Base-by-base conservation (phyloP, 345 rosid genomes). In the Melastoma malabathricum region DNA sequence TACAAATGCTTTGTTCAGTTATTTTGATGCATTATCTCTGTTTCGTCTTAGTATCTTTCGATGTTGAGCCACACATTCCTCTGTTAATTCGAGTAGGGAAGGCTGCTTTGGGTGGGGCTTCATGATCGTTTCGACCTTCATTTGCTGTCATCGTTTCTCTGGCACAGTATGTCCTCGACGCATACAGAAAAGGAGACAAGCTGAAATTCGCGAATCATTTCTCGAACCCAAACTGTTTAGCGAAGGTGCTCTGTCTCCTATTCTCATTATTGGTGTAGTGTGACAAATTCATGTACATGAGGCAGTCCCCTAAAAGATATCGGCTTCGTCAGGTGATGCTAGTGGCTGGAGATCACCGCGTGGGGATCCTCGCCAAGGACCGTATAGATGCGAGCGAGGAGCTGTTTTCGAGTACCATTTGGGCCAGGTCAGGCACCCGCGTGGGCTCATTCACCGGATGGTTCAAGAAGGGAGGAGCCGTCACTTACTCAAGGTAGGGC, bases 331-430 rank as follows among this genome's bases (percentile, higher is more conserved):
- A 87, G 99, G 95, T 92, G 64, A 84, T 92, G 89, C 79, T 92
- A 73, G 99, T 92, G 65, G 95, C 94, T 3, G 99, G 99, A 72
- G 97, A 92, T 65, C 99, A 92, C 57, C 77, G 95, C 53, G 99
- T 87, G 0, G 99, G 99, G 14, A 92, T 92, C 17, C 87, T 92
- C 45, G 97, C 97, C 50, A 92, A 84, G 66, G 99, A 92, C 59
- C 80, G 67, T 20, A 92, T 92, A 10, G 94, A 92, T 60, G 89
- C 99, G 9, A 76, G 95, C 16, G 97, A 92, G 55, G 99, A 92
- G 76, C 82, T 92, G 6, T 92, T 92, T 68, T 87, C 47, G 97
- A 87, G 69, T 92, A 92, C 50, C 83, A 90, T 15, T 92, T 44
- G 99, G 99, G 50, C 97, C 94, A 51, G 95, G 81, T 68, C 94